Evolutionary conservation across 371 early-diverging fungal species (phyloP), one percentile per base, ranked within the genome.

Genomic region (Choanephora cucurbitarum): DNA sequence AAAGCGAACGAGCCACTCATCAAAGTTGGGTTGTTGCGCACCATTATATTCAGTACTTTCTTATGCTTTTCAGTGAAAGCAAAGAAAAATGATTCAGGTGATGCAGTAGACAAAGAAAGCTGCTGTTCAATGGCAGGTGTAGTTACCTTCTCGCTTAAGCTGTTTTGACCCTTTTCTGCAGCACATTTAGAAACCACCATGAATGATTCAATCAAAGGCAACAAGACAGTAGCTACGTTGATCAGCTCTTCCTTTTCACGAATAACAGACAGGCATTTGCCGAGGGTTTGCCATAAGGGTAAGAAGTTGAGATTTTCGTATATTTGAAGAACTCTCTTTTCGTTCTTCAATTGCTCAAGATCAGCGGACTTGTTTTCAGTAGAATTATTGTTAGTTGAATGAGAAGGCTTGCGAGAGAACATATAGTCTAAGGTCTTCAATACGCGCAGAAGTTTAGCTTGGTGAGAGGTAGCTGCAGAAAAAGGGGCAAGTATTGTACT

Each of bases 1-100:
- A 98, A 73, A n/a, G 97, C 90, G 77, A 98, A 98, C 1, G 98
- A 95, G 5, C 97, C 98, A 62, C 89, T 92, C 91, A 98, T 91
- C 50, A 98, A 61, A 0, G 90, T 86, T 1, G 98, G 97, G 66
- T 94, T 98, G 79, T 94, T 94, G 58, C 98, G 92, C 44, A 98
- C 97, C 88, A 98, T 92, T 14, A 91, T 89, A 67, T 98, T 98
- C 47, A 98, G 81, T 15, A 97, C 85, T 85, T 96, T 96, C 61
- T 94, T 88, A 75, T 98, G 95, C 45, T 89, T 86, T 69, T 97
- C 97, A 0, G 97, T 96, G 60, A 98, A 97, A 24, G 67, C 72
- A 58, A 89, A 80, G 80, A 97, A 96, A 40, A 90, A 81, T 28
- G 87, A 79, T 49, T 92, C 94, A 17, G 80, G 77, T 6, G 75